phyloP scores from a whole-genome alignment of 2,329 filamentous ascomycete genomes.

The Cordyceps cateniannulata region DNA sequence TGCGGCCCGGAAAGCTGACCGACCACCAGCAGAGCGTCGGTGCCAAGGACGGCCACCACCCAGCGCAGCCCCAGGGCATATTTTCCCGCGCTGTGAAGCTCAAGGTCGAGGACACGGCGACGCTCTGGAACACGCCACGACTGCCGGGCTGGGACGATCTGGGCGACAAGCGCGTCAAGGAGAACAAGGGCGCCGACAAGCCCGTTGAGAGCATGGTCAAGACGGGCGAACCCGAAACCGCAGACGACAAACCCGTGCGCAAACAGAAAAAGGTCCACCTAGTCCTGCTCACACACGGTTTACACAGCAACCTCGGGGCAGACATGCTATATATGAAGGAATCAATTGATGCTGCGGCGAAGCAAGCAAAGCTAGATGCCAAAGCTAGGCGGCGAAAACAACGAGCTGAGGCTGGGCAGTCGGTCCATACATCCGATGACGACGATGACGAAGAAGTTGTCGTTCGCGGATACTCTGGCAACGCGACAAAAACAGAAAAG shows the following conservation, averaged over 20 bases:
- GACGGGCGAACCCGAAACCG: constrained; percentile 25
- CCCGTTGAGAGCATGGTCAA: constrained; percentile 28
- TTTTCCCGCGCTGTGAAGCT: constrained; percentile 76
- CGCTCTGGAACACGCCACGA: constrained; percentile 86
- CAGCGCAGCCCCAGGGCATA: constrained; percentile 64
- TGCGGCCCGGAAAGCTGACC: constrained; percentile 64
- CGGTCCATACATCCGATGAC: constrained; percentile 20
- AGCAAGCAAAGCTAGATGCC: constrained; percentile 64
- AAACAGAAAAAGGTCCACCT: constrained; percentile 79
- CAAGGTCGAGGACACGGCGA: constrained; percentile 79
- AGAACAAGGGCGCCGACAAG: constrained; percentile 22
- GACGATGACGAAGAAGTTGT: constrained; percentile 79
- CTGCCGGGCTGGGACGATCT: constrained; percentile 60
- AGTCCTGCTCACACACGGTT: constrained; percentile 85
- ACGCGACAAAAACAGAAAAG: constrained; percentile 83
- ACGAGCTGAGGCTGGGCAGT: constrained; percentile 24
- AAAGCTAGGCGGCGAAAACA: constrained; percentile 52
- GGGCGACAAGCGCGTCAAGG: constrained; percentile 24
- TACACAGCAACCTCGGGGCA: constrained; percentile 91
- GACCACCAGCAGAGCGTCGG: constrained; percentile 65
- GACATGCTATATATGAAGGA: constrained; percentile 98
- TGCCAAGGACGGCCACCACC: constrained; percentile 51
- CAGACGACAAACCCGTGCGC: constrained; percentile 24
- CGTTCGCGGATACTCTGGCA: constrained; percentile 83
- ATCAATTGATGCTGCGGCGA: constrained; percentile 81